Percentiles rank a stretch among this genome's conserved stretches.
These are phyloP conservation scores for Aureobasidium sp. DNA, from an alignment of 2,329 filamentous ascomycete genomes.

Conservation along the genomic window DNA sequence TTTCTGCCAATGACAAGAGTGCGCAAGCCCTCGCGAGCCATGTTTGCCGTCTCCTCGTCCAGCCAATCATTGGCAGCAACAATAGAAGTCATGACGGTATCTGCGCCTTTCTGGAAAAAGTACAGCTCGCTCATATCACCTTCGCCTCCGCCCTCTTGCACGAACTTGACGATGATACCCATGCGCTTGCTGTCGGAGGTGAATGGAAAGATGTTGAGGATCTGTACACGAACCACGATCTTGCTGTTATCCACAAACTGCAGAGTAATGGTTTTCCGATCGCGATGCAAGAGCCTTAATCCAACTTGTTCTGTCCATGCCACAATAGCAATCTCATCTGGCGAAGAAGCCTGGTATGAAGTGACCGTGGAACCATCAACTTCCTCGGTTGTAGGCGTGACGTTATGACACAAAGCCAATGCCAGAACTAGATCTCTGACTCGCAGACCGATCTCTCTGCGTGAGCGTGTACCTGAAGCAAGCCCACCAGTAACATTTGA, in stretches of 20 bases:
- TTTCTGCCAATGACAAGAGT: slow-evolving; percentile 95
- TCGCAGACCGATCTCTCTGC: slow-evolving; percentile 85
- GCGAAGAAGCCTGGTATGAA: slow-evolving; percentile 92
- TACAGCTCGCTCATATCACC: slow-evolving; percentile 63
- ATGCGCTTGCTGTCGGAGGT: slow-evolving; percentile 97
- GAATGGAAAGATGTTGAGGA: slow-evolving; percentile 93
- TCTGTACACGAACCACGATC: slow-evolving; percentile 72
- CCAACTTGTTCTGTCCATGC: slow-evolving; percentile 92
- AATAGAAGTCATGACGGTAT: slow-evolving; percentile 96
- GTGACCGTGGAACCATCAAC: slow-evolving; percentile 68
- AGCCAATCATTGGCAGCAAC: slow-evolving; percentile 97
- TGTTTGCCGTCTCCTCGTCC: slow-evolving; percentile 98
- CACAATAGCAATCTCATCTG: slow-evolving; percentile 97
- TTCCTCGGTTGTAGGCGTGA: slow-evolving; percentile 83
- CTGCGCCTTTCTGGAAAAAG: slow-evolving; percentile 98
- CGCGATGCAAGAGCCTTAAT: slow-evolving; percentile 72
- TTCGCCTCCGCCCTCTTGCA: slow-evolving; percentile 34
- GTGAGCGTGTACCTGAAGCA: slow-evolving; percentile 64
- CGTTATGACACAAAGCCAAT: slow-evolving; percentile 90
- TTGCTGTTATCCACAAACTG: slow-evolving; percentile 67
- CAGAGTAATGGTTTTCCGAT: slow-evolving; percentile 76
- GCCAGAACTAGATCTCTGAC: slow-evolving; percentile 91
- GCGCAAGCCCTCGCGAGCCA: slow-evolving; percentile 91
- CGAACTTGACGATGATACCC: slow-evolving; percentile 91
- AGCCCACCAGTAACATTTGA: slow-evolving; percentile 40